Conservation (phyloP, 495 filamentous ascomycete genomes). For the Penicillium mononematosum region DNA sequence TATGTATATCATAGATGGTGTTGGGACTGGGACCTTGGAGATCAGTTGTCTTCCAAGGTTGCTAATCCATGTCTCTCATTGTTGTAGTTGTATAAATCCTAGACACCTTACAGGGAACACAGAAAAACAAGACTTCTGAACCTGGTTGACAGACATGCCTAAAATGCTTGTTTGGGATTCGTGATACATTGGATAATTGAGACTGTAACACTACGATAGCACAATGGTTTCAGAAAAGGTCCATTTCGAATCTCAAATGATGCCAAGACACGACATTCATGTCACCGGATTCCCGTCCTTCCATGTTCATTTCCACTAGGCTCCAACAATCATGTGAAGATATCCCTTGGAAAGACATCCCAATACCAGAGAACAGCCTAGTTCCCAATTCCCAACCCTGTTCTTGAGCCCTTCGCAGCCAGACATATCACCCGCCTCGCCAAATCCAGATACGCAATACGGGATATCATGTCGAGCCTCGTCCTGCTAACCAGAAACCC, state of each 20-base stretch:
- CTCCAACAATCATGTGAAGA: no score
- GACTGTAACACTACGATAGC: background rate
- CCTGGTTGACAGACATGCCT: background rate
- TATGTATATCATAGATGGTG: background rate
- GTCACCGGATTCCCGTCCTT: no score
- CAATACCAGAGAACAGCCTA: background rate
- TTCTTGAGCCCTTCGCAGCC: background rate
- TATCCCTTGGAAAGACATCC: no score
- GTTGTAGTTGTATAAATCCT: no score
- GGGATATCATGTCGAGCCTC: background rate
- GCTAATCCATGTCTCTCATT: background rate
- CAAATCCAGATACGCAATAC: background rate
- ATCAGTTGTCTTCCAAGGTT: background rate
- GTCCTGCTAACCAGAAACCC: background rate
- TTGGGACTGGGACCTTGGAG: background rate
- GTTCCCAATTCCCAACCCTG: background rate
- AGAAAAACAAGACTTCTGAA: slow-evolving; percentile 3
- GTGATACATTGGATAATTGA: background rate
- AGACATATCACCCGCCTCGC: background rate
- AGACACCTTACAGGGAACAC: background rate
- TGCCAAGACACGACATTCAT: no score
- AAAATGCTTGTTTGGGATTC: slow-evolving; percentile 3
- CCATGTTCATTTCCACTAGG: no score
- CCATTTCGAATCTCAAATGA: no score
- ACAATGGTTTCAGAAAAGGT: no score